These are phyloP conservation scores for Eremochloa ophiuroides DNA, from an alignment of 176 grass and related monocot genomes.

Conservation along the genomic window DNA sequence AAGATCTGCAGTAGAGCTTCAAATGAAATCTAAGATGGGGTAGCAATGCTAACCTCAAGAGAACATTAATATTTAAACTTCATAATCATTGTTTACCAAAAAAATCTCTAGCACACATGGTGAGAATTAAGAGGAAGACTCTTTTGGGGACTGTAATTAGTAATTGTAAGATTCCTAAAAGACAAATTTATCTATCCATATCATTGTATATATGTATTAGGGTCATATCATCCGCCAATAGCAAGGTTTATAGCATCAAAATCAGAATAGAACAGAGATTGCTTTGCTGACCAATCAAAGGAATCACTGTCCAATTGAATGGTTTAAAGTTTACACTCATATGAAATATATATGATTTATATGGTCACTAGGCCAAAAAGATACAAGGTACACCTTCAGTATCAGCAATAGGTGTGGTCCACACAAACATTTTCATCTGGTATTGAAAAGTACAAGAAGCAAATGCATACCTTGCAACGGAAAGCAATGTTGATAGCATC, in stretches of 20 bases:
- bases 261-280: neutral
- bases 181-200: neutral
- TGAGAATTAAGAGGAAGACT: too few species aligned
- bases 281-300: neutral
- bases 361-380: neutral
- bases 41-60: too few species aligned
- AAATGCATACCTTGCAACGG: conserved; percentile 83
- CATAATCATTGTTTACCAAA: too few species aligned
- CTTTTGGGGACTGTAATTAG: too few species aligned
- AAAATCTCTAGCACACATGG: too few species aligned
- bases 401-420: neutral
- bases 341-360: neutral
- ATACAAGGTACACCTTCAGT: neutral
- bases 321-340: neutral
- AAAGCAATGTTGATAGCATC: conserved; percentile 99
- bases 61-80: too few species aligned
- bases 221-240: neutral
- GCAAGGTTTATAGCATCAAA: conserved; percentile 3
- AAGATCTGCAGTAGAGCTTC: too few species aligned
- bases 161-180: neutral
- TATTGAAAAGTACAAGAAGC: neutral
- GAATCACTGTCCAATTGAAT: neutral
- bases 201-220: neutral
- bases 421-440: neutral
- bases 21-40: too few species aligned